Conservation (phyloP, 2,329 filamentous ascomycete species). For the Hypoxylon sp. region DNA sequence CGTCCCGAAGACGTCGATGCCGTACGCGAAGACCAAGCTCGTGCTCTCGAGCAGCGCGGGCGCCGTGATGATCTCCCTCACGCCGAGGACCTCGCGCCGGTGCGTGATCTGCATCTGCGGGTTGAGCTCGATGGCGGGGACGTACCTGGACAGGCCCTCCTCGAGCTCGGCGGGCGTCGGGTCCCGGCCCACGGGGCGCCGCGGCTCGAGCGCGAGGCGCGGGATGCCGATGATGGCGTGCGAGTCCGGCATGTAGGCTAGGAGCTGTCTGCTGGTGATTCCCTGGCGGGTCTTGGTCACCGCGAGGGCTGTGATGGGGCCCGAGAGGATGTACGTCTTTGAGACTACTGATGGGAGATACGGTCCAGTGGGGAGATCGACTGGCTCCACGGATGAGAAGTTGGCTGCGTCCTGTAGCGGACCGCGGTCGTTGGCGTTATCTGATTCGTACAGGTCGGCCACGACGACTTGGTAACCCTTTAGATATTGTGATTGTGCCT, state of each 20-base stretch:
- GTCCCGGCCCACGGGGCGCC: slow-evolving; percentile 87
- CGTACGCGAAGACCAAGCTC: slow-evolving; percentile 88
- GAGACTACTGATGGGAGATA: slow-evolving; percentile 80
- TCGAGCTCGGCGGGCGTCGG: slow-evolving; percentile 82
- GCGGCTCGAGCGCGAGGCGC: slow-evolving; percentile 82
- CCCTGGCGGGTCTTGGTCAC: slow-evolving; percentile 93
- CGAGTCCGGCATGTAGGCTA: slow-evolving; percentile 80
- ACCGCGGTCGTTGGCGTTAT: slow-evolving; percentile 85
- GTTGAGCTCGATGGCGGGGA: slow-evolving; percentile 83
- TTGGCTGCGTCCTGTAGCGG: slow-evolving; percentile 76
- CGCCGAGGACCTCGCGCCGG: slow-evolving; percentile 81
- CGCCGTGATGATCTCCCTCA: slow-evolving; percentile 77
- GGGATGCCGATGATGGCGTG: slow-evolving; percentile 85
- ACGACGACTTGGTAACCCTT: slow-evolving; percentile 89
- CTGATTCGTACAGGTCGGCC: slow-evolving; percentile 91
- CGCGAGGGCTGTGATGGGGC: slow-evolving; percentile 81
- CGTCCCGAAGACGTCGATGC: slow-evolving; percentile 89
- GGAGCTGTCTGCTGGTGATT: slow-evolving; percentile 84
- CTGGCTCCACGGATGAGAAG: slow-evolving; percentile 80
- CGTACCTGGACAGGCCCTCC: slow-evolving; percentile 84
- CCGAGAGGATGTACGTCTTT: slow-evolving; percentile 83
- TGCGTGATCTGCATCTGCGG: slow-evolving; percentile 85
- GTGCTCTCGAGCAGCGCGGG: slow-evolving; percentile 92
- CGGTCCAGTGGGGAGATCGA: slow-evolving; percentile 66
- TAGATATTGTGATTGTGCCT: slow-evolving; percentile 67